Evolutionary conservation across 1,284 basidiomycete species (phyloP), one percentile per base, ranked within the genome.

Genomic region (Hypsizygus ulmarius): DNA sequence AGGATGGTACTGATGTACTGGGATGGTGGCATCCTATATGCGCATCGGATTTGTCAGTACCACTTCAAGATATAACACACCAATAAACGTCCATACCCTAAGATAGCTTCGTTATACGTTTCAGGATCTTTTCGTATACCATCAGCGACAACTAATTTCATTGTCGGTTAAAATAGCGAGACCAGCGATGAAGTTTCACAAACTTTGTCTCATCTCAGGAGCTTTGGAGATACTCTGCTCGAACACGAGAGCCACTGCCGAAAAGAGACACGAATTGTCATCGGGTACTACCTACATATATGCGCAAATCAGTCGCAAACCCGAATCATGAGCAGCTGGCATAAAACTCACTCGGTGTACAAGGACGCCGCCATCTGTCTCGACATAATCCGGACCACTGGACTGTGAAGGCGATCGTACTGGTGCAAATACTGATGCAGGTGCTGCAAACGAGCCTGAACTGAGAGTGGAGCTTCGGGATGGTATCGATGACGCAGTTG

Each of bases 211-310:
- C 59, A 92, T 79, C 49, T 72, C 67, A 32, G 70, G 70, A 5
- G 87, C 84, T 45, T 86, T 84, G 15, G 72, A 64, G 11, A 88
- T 85, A 43, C 82, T 81, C 57, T 93, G 91, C 62, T 88, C 84
- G 58, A 97, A 92, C 3, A 95, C 74, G 35, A 96, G 73, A 3
- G 87, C 90, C 29, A 93, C 72, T 1, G 92, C 84, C 3, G 87
- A 88, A 70, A 97, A 97, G 30, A 97, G 72, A 66, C 94, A 97
- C 3, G 91, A 90, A 58, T 96, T 97, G 67, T 95, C 92, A 61
- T 96, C 93, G 10, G 92, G 93, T 7, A 95, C 90, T 46, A 93
- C 75, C 80, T 92, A n/a, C n/a, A n/a, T n/a, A n/a, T n/a, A n/a
- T n/a, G 50, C 9, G 11, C 8, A 48, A 7, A 37, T 43, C 12